These are phyloP conservation scores for Lentithecium fluviatile DNA, from an alignment of 495 filamentous ascomycete genomes.

Conservation along the genomic window DNA sequence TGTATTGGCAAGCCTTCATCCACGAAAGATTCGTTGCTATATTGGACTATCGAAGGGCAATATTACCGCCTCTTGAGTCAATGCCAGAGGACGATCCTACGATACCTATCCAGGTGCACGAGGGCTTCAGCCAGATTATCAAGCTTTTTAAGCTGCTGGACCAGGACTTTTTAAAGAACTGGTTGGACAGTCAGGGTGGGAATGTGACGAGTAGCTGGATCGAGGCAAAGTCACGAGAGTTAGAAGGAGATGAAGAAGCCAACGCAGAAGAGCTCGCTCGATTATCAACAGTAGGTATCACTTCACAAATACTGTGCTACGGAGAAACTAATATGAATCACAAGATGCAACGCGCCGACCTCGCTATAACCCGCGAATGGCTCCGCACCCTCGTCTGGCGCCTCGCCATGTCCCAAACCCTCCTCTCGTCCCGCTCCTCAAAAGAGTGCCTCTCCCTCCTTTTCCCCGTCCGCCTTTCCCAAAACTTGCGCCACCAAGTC, in stretches of 20 bases:
- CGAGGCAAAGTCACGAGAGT: conserved; percentile 38
- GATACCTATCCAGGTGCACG: conserved; percentile 25
- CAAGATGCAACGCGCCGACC: conserved; percentile 58
- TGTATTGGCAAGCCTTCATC: conserved; percentile 66
- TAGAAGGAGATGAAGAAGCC: conserved; percentile 36
- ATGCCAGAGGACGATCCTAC: conserved; percentile 30
- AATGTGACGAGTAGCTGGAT: conserved; percentile 29
- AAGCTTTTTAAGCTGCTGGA: conserved; percentile 35
- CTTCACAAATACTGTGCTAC: too few relatives aligned
- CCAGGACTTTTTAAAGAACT: conserved; percentile 31
- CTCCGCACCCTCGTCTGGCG: conserved; percentile 62
- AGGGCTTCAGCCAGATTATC: conserved; percentile 37
- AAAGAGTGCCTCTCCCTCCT: conserved; percentile 57
- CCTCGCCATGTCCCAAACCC: conserved; percentile 54
- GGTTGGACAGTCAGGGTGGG: conserved; percentile 11
- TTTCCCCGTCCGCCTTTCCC: conserved; percentile 58
- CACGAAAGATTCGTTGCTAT: conserved; percentile 39
- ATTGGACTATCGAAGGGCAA: conserved; percentile 22
- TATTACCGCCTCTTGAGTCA: conserved; percentile 21
- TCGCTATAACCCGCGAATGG: conserved; percentile 63
- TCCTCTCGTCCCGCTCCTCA: conserved; percentile 46
- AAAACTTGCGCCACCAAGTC: conserved; percentile 55
- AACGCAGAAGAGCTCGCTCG: neutral
- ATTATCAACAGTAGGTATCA: conserved; percentile 44
- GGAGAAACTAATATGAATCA: too few relatives aligned